Evolutionary conservation across 2,329 filamentous ascomycete genomes (phyloP).

Genomic region (Dothideomycetidae sp.): DNA sequence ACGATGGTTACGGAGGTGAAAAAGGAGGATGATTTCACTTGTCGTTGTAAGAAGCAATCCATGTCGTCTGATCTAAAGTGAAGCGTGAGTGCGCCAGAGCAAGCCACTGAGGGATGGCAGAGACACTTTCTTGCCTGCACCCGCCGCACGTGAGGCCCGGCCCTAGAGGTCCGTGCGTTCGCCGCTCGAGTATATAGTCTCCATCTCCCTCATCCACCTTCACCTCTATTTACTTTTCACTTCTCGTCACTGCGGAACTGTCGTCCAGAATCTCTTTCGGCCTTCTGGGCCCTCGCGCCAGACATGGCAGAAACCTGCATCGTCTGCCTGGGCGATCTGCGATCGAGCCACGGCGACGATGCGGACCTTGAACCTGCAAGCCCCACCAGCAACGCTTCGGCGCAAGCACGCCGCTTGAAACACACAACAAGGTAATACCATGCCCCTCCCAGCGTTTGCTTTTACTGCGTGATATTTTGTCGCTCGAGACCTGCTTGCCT

Average conservation of each 20-base stretch:
- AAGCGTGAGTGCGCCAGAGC: no score
- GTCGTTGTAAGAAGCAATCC: no score
- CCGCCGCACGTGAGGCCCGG: constrained; percentile 5
- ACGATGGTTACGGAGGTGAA: no score
- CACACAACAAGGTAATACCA: constrained; percentile 9
- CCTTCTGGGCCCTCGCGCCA: constrained; percentile 6
- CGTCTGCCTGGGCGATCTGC: constrained; percentile 57
- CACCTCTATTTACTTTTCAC: neutral
- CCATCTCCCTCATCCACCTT: constrained; percentile 1
- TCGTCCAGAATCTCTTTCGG: neutral
- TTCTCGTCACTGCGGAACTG: neutral
- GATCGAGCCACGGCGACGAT: constrained; percentile 24
- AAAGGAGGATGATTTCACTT: no score
- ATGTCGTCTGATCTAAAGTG: no score
- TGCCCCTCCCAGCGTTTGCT: constrained; percentile 3
- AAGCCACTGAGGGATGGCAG: no score
- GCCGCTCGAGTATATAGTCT: constrained; percentile 3
- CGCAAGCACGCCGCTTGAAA: constrained; percentile 1
- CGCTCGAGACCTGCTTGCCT: no score
- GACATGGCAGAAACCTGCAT: constrained; percentile 54
- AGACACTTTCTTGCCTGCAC: neutral
- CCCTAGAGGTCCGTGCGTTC: constrained; percentile 4
- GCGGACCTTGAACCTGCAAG: constrained; percentile 13
- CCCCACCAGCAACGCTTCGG: constrained; percentile 3
- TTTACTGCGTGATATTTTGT: no score